Base-by-base conservation (phyloP, 2,329 filamentous ascomycete species). In the Xylariaceae sp. region DNA sequence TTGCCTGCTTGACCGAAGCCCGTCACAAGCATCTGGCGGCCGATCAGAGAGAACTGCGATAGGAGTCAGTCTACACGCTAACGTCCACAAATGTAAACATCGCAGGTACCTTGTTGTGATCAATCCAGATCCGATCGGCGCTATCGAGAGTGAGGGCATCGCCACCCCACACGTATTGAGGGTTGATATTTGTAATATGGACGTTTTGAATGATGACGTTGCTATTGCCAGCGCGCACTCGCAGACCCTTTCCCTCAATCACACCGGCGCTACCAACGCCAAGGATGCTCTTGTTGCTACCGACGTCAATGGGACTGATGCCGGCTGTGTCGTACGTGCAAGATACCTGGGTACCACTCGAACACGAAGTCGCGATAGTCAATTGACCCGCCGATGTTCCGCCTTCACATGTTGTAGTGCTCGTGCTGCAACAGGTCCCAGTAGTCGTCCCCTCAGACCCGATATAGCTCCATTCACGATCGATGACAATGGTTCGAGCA, bases 161-260 rank as follows among this genome's bases (percentile, higher is more conserved):
- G 48, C 80, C 80, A 48, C 80, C 80, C 80, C 80, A 83, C 60
- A 83, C 78, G 60, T 81, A 80, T 63, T 78, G 62, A 14, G 79
- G 74, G 71, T 83, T 83, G 45, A 83, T 68, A 48, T 79, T 70
- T 46, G 78, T 80, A 62, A 82, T 74, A 47, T 77, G 73, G 50
- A 82, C 69, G 68, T 81, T 83, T 72, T 82, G 81, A 65, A 84
- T 78, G 63, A 85, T 84, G 64, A 86, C 69, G 63, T 76, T 78
- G 65, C 82, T 80, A 34, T 80, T 65, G 58, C 71, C 72, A 61
- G 63, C 67, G 48, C 54, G 50, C 19, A 63, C 53, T 11, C 60
- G 54, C 38, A 64, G 47, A n/a, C 59, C 59, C 45, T 61, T 61
- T 12, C 58, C 59, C 39, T 75, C 77, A 65, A 84, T n/a, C n/a